Conservation (phyloP, 257 asterid genomes). For the Sherardia arvensis region DNA sequence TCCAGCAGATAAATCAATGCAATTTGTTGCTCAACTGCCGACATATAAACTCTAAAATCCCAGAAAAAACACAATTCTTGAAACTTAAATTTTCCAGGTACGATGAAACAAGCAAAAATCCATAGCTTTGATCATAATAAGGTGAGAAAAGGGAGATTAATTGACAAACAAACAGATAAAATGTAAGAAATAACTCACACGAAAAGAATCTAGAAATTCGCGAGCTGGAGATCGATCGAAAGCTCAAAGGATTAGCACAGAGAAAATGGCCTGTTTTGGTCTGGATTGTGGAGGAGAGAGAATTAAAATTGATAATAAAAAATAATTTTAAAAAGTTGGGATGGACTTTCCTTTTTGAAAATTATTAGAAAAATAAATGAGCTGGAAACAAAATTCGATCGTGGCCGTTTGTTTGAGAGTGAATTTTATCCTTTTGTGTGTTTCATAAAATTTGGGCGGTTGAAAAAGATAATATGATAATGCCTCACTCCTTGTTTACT, state of each 20-base stretch:
- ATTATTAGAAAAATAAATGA: conserved; percentile 1
- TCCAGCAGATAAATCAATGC: neutral
- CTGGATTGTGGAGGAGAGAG: conserved; percentile 1
- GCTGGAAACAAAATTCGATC: neutral
- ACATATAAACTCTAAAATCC: neutral
- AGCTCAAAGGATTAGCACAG: neutral
- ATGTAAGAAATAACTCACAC: neutral
- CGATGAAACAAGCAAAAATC: neutral
- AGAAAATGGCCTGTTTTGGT: neutral
- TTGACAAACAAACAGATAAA: neutral
- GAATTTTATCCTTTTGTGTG: neutral
- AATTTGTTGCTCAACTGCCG: neutral
- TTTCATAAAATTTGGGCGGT: neutral
- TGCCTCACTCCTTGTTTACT: neutral
- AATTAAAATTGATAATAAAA: neutral
- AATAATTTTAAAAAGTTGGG: neutral
- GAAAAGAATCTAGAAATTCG: neutral
- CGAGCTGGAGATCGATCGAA: neutral
- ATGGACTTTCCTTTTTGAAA: neutral
- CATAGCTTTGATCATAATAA: neutral
- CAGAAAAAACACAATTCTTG: neutral
- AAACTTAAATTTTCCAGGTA: neutral
- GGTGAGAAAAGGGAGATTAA: neutral
- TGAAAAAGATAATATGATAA: neutral
- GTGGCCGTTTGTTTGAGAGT: neutral